A percentile compares a stretch with the other conserved stretches of the same genome.
These are phyloP conservation scores for Ceratobasidium sp. DNA, from an alignment of 1,284 basidiomycete species.

Conservation along the genomic window DNA sequence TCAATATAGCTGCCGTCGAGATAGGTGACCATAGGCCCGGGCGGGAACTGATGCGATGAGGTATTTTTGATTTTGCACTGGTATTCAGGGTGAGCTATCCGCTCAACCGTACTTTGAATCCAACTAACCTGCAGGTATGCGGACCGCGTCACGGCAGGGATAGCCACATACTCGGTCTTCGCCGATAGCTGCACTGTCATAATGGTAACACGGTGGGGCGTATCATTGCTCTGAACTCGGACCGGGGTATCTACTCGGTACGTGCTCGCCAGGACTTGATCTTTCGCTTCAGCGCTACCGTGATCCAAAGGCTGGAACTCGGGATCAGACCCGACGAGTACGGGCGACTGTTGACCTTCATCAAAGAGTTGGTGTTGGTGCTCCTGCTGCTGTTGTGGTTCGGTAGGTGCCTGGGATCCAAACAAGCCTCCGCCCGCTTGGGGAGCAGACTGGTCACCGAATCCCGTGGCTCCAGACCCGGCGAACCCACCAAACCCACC, in stretches of 20 bases:
- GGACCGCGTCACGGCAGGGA: conserved; percentile 43
- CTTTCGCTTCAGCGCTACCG: conserved; percentile 40
- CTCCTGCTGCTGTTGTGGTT: neutral
- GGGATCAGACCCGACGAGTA: conserved; percentile 10
- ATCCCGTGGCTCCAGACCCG: neutral
- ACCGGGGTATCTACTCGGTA: conserved; percentile 48
- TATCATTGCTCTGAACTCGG: conserved; percentile 46
- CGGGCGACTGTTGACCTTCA: neutral
- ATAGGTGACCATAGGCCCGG: conserved; percentile 46
- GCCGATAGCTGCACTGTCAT: conserved; percentile 46
- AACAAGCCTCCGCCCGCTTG: neutral
- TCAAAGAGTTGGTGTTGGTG: conserved; percentile 2
- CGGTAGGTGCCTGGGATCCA: neutral
- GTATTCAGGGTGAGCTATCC: neutral
- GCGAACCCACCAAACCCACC: conserved; percentile 3
- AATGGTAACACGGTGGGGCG: conserved; percentile 48
- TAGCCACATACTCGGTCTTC: conserved; percentile 47
- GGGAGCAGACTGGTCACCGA: neutral
- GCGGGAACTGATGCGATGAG: conserved; percentile 42
- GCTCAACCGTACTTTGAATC: neutral
- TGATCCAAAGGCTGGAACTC: conserved; percentile 24
- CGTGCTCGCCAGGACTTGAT: conserved; percentile 43
- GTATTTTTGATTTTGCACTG: conserved; percentile 43
- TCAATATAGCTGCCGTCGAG: conserved; percentile 49
- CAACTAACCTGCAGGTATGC: conserved; percentile 49